phyloP scores from a whole-genome alignment of 169 alveolate species.

The Cryptosporidium sp. region DNA sequence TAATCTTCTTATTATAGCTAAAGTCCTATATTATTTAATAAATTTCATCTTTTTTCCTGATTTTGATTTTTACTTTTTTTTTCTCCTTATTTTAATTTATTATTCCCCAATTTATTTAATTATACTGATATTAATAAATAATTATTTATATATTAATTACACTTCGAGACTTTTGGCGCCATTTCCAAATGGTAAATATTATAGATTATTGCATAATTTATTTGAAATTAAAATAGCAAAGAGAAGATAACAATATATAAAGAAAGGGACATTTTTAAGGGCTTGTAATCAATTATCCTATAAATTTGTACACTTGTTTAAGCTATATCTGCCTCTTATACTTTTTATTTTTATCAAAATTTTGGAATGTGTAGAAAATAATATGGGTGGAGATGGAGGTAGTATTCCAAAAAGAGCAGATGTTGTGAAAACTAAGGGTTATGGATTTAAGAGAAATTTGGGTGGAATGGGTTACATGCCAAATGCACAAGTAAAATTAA shows the following conservation, averaged over 20 bases:
- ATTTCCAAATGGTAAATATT: not conserved
- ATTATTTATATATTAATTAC: not conserved
- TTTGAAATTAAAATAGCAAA: too few relatives aligned
- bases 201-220: not conserved
- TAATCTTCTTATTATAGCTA: not conserved
- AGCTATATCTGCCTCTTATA: not conserved
- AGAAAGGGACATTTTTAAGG: too few relatives aligned
- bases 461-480: slow-evolving; percentile 93
- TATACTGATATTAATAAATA: not conserved
- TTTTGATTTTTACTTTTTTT: too few relatives aligned
- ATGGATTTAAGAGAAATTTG: slow-evolving; percentile 83
- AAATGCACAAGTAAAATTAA: slow-evolving; percentile 82
- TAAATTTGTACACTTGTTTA: not conserved
- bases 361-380: not conserved
- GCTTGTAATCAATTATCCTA: not conserved
- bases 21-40: too few relatives aligned
- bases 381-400: slow-evolving; percentile 92
- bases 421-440: slow-evolving; percentile 87
- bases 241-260: too few relatives aligned
- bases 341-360: not conserved
- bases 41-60: not conserved
- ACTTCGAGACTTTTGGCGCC: not conserved
- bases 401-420: slow-evolving; percentile 88
- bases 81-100: too few relatives aligned
- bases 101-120: not conserved